A percentile compares a stretch with the other conserved stretches of the same genome.
Evolutionary conservation across 345 rosid genomes (phyloP).

Genomic region (Mangifera indica): DNA sequence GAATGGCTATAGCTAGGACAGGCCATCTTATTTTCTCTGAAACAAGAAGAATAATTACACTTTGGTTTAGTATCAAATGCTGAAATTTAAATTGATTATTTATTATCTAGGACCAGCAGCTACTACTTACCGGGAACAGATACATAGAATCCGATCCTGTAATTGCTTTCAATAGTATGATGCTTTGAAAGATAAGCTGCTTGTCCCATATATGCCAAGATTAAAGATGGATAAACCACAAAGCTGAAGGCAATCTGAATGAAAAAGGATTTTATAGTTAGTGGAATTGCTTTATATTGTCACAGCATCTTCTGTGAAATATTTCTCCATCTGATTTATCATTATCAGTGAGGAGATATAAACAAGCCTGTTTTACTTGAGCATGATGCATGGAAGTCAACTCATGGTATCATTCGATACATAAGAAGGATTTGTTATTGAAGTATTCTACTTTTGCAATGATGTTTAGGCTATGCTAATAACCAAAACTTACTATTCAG

Average conservation of each 20-base stretch:
- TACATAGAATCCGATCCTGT: conserved; percentile 85
- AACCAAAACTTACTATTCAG: not conserved
- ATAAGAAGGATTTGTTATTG: not conserved
- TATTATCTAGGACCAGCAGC: conserved; percentile 8
- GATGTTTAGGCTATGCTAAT: not conserved
- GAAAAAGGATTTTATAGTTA: conserved; percentile 2
- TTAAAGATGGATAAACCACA: conserved; percentile 87
- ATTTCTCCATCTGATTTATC: not conserved
- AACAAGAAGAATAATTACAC: conserved; percentile 14
- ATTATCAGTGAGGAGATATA: not conserved
- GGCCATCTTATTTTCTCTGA: conserved; percentile 94
- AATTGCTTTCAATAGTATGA: conserved; percentile 54
- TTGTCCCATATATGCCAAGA: conserved; percentile 99
- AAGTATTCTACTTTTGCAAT: not conserved
- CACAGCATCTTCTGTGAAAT: not conserved
- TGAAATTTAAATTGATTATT: not conserved
- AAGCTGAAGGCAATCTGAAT: conserved; percentile 88
- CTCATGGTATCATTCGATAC: not conserved
- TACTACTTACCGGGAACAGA: conserved; percentile 77
- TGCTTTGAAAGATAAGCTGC: conserved; percentile 92
- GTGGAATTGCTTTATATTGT: not conserved
- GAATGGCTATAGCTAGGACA: conserved; percentile 85
- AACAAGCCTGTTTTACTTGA: not conserved
- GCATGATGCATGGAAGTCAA: not conserved
- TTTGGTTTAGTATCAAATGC: conserved; percentile 4